These are phyloP conservation scores for Elaeis guineensis DNA, from an alignment of 176 grass and related monocot genomes.

Conservation along the genomic window DNA sequence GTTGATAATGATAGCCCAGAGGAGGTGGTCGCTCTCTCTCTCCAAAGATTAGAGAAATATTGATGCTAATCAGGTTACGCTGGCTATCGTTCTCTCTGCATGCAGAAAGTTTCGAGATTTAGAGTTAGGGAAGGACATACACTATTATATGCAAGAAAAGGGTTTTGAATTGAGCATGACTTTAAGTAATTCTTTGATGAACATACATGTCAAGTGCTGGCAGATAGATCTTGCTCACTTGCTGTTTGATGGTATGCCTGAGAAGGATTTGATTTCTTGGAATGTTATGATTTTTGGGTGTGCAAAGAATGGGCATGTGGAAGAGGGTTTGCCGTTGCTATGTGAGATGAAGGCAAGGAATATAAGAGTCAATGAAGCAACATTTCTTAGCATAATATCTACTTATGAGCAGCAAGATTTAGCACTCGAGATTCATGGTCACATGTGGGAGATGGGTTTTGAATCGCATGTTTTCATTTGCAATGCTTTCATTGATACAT, in stretches of 20 bases:
- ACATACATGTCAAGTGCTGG: neutral
- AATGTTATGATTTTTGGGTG: neutral
- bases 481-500: conserved; percentile 5
- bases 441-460: neutral
- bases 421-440: conserved; percentile 5
- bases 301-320: neutral
- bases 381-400: neutral
- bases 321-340: neutral
- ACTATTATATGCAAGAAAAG: conserved; percentile 2
- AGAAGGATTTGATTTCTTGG: neutral
- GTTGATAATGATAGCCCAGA: neutral
- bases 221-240: neutral
- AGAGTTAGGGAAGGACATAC: conserved; percentile 5
- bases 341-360: neutral
- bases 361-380: neutral
- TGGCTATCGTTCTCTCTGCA: neutral
- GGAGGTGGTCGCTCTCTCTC: neutral
- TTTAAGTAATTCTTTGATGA: conserved; percentile 5
- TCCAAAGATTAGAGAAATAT: conserved; percentile 4
- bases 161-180: neutral
- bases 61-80: neutral
- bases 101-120: neutral
- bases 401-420: neutral
- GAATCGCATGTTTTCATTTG: neutral
- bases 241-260: neutral